Conservation (phyloP, 2,329 filamentous ascomycete species). For the Fusarium tjaetaba region DNA sequence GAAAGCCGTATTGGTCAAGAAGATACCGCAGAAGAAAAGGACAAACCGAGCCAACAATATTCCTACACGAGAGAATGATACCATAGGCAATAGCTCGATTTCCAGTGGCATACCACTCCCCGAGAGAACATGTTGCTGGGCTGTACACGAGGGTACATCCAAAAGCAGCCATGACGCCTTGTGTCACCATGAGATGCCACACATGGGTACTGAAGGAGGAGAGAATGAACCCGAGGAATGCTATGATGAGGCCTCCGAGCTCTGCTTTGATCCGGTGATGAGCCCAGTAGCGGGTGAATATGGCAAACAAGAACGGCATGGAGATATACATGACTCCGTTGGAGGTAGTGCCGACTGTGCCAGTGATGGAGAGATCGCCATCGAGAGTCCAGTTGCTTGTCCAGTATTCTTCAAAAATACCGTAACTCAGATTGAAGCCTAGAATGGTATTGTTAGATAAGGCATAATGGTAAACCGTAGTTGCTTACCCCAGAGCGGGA, state of each 20-base stretch:
- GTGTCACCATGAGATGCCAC: not conserved
- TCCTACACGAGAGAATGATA: not conserved
- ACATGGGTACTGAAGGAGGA: not conserved
- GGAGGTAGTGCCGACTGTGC: not conserved
- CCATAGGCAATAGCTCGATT: not conserved
- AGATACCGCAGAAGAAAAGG: not conserved
- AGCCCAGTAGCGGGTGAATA: not conserved
- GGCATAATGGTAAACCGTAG: rapidly evolving
- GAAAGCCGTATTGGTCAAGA: not conserved
- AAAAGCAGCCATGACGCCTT: not conserved
- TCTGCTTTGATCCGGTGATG: not conserved
- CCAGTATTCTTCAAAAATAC: conserved; percentile 1
- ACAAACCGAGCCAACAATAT: not conserved
- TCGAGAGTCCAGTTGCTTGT: not conserved
- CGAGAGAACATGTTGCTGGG: not conserved
- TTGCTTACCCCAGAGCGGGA: not conserved
- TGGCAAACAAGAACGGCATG: not conserved
- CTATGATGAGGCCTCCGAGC: not conserved
- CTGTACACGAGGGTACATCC: not conserved
- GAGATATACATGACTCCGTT: conserved; percentile 3
- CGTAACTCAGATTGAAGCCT: not conserved
- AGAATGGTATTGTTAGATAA: not conserved
- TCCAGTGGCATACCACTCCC: not conserved
- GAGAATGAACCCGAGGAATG: not conserved
- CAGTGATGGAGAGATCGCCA: not conserved